Base-by-base conservation (phyloP, 2,329 filamentous ascomycete species). In the Blastomyces gilchristii region DNA sequence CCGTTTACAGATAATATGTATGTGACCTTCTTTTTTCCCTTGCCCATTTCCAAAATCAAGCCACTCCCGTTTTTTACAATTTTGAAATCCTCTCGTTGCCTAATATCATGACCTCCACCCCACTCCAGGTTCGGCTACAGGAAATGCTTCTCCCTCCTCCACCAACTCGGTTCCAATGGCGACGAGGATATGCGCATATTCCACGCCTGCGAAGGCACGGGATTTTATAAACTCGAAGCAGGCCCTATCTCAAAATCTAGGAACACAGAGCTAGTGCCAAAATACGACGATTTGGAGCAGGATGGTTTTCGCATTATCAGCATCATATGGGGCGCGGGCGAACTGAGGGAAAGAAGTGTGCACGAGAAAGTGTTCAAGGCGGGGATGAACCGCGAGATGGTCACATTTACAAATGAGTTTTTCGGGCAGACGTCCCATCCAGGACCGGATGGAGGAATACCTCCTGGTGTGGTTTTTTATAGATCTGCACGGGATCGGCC, bases 101-200 rank as follows among this genome's bases (percentile, higher is more conserved):
- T 58, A 45, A 58, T 58, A 25, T 28, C 25, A 47, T 45, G 28
- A 45, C 1, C 16, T 41, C 28, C 39, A 47, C 18, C 8, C 37
- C 37, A 39, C 57, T 12, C 11, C 6, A 58, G 57, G 41, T 58
- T 18, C 25, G 57, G 41, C n/a, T 11, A 11, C 6, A 11, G 5
- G 47, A 58, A 58, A 47, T 58, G 39, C 28, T 28, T 58, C 25
- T 58, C 39, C 41, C 41, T 58, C 11, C 57, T 58, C 57, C 57
- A 45, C 25, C 57, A 47, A 58, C n/a, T 47, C 25, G 57, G 57
- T 18, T 45, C 57, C 57, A 47, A 58, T 16, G 41, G 25, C 25
- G 39, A 47, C 41, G 41, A 58, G 31, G 57, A 58, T 25, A 58
- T 58, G 57, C 41, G 39, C 39, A 25, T 47, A 22, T 58, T 45